Evolutionary conservation across 768 basidiomycete species (phyloP).

Genomic region (Mycena metata): DNA sequence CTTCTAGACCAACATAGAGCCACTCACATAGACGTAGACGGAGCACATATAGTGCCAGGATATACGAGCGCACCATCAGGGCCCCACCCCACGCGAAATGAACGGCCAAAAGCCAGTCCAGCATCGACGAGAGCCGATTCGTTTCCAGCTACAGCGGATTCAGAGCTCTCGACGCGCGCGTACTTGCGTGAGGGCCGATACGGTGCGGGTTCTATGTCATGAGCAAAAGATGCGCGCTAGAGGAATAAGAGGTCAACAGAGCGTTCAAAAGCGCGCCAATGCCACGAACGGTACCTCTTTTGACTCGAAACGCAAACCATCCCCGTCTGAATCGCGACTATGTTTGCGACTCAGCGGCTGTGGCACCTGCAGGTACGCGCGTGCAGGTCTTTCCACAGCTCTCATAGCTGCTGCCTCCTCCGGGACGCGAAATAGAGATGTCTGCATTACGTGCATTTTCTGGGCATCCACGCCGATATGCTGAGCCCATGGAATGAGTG

Average conservation of each 20-base stretch:
- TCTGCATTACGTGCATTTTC: constrained; percentile 95
- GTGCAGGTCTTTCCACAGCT: constrained; percentile 60
- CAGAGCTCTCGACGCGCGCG: constrained; percentile 76
- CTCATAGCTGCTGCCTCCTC: constrained; percentile 79
- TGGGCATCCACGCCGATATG: constrained; percentile 85
- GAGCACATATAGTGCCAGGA: constrained; percentile 79
- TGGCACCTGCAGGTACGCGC: constrained; percentile 52
- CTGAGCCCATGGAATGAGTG: constrained; percentile 78
- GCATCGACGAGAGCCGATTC: constrained; percentile 84
- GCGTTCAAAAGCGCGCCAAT: constrained; percentile 12
- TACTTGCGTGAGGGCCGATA: constrained; percentile 87
- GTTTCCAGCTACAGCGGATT: constrained; percentile 72
- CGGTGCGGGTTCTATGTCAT: constrained; percentile 74
- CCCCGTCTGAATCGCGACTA: constrained; percentile 83
- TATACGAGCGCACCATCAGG: constrained; percentile 82
- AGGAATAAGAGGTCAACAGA: constrained; percentile 9
- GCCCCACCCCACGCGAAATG: constrained; percentile 94
- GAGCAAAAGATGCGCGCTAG: constrained; percentile 85
- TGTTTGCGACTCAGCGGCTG: constrained; percentile 73
- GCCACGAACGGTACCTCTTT: constrained; percentile 64
- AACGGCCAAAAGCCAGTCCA: constrained; percentile 87
- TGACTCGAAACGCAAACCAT: constrained; percentile 70
- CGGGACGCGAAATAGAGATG: constrained; percentile 83
- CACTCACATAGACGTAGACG: constrained; percentile 67
- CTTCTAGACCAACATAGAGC: neutral